Evolutionary conservation across 805 yeast species (phyloP).

Genomic region (Myxozyma kluyveri): DNA sequence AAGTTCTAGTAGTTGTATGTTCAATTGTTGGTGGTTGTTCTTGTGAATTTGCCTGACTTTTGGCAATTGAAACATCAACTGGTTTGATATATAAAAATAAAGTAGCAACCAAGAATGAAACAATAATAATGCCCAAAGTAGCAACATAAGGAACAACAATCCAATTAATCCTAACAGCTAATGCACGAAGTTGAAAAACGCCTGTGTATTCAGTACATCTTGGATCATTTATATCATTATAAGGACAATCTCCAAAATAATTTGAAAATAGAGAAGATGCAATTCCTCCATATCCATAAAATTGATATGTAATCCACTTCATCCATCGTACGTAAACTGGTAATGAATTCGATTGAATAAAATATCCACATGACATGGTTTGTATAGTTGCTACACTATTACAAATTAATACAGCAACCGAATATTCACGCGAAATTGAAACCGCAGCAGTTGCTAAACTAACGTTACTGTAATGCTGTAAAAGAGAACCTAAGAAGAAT

Average conservation of each 20-base stretch:
- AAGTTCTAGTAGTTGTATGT: background rate
- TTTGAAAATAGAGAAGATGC: slow-evolving; percentile 63
- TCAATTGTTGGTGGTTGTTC: background rate
- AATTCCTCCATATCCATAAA: slow-evolving; percentile 74
- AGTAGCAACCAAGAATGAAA: slow-evolving; percentile 51
- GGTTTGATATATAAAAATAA: slow-evolving; percentile 49
- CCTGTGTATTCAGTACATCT: slow-evolving; percentile 57
- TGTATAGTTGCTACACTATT: slow-evolving; percentile 68
- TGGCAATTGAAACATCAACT: slow-evolving; percentile 53
- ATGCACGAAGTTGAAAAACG: slow-evolving; percentile 47
- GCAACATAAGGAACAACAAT: slow-evolving; percentile 60
- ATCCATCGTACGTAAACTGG: slow-evolving; percentile 88
- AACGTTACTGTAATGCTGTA: slow-evolving; percentile 57
- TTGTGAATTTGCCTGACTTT: slow-evolving; percentile 30
- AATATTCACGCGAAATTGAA: slow-evolving; percentile 57
- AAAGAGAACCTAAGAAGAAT: slow-evolving; percentile 57
- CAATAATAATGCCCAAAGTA: slow-evolving; percentile 56
- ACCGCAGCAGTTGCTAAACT: slow-evolving; percentile 53
- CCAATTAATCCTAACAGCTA: slow-evolving; percentile 70
- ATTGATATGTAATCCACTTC: slow-evolving; percentile 64
- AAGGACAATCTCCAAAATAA: slow-evolving; percentile 58
- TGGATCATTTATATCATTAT: slow-evolving; percentile 34
- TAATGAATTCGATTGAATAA: slow-evolving; percentile 66
- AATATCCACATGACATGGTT: slow-evolving; percentile 77
- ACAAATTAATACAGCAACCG: slow-evolving; percentile 59